Evolutionary conservation across 2,329 filamentous ascomycete species (phyloP).

Genomic region (Fusarium sp.): DNA sequence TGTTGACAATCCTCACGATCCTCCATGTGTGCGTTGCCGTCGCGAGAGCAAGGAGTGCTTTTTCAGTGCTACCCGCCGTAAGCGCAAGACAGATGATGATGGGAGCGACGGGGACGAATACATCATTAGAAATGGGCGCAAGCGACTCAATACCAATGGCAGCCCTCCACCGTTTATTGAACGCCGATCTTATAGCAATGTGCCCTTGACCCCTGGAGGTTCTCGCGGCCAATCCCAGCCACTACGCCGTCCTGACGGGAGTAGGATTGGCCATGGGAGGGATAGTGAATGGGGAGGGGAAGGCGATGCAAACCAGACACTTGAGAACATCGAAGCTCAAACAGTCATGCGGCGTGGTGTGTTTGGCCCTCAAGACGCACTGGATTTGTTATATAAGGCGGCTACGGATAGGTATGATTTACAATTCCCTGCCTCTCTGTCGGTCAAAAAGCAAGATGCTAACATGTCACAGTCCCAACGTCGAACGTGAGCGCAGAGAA

Average conservation of each 20-base stretch:
- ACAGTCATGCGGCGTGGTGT: conserved; percentile 78
- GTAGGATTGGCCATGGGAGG: conserved; percentile 44
- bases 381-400: conserved; percentile 92
- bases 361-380: conserved; percentile 91
- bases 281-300: conserved; percentile 57
- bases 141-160: conserved; percentile 68
- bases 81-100: conserved; percentile 80
- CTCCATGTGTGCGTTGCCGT: conserved; percentile 92
- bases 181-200: conserved; percentile 62
- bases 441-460: conserved; percentile 11
- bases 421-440: conserved; percentile 13
- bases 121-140: conserved; percentile 79
- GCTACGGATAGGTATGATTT: conserved; percentile 71
- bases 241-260: conserved; percentile 70
- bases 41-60: conserved; percentile 97
- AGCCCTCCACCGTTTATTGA: conserved; percentile 61
- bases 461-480: conserved; percentile 40
- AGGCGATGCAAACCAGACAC: conserved; percentile 70
- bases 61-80: conserved; percentile 94
- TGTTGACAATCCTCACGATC: conserved; percentile 94
- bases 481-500: conserved; percentile 45
- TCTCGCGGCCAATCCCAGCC: conserved; percentile 76
- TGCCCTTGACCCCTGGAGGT: conserved; percentile 74
- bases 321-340: conserved; percentile 75
- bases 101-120: conserved; percentile 73